Percentiles rank a stretch among this genome's conserved stretches.
These are phyloP conservation scores for Thalia dealbata DNA, from an alignment of 176 grass and related monocot genomes.

Conservation along the genomic window DNA sequence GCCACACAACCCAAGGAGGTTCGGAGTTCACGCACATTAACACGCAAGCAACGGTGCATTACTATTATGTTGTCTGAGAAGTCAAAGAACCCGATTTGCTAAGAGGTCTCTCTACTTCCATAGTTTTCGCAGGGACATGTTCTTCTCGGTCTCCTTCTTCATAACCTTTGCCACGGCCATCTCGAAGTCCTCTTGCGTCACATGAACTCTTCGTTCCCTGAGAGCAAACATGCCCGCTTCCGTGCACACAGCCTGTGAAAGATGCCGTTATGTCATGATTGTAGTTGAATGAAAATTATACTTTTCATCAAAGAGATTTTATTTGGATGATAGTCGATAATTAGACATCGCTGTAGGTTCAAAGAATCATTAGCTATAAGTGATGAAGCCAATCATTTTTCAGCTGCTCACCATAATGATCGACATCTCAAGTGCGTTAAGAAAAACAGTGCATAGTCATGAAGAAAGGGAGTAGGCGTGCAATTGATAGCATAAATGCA, in stretches of 20 bases:
- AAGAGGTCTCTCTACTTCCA: conserved; percentile 62
- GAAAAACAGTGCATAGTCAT: background rate
- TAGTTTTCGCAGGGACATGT: conserved; percentile 69
- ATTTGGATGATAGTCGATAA: background rate
- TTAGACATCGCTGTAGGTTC: no score
- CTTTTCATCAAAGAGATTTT: background rate
- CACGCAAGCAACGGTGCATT: background rate
- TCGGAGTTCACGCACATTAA: background rate
- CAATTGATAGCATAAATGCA: no score
- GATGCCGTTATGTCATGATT: background rate
- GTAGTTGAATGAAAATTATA: background rate
- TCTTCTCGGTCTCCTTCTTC: conserved; percentile 76
- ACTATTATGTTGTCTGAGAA: background rate
- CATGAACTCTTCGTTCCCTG: conserved; percentile 59
- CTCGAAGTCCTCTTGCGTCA: conserved; percentile 69
- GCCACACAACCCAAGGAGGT: background rate
- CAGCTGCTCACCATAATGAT: background rate
- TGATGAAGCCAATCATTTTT: background rate
- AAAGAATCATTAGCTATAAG: background rate
- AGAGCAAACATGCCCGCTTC: conserved; percentile 82
- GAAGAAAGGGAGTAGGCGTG: background rate
- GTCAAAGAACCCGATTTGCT: no score
- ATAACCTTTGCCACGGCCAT: conserved; percentile 71
- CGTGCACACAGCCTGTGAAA: conserved; percentile 57
- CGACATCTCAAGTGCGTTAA: background rate